Conservation (phyloP, 371 early-diverging fungal species). For the Rhizopus delemar region DNA sequence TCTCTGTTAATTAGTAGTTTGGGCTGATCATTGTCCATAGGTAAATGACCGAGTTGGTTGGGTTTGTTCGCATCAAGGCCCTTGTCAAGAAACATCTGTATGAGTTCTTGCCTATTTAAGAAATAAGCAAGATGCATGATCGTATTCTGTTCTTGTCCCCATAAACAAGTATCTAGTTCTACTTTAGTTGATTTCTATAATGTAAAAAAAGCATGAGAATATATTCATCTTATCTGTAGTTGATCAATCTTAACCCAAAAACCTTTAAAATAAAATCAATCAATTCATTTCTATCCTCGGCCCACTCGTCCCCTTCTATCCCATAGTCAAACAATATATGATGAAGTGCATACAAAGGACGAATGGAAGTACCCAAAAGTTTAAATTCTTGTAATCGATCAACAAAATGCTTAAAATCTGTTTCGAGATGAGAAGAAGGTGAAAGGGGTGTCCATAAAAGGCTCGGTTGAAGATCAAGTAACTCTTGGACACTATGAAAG, state of each 20-base stretch:
- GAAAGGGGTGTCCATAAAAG: slow-evolving; percentile 28
- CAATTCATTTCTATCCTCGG: slow-evolving; percentile 20
- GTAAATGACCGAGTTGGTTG: slow-evolving; percentile 22
- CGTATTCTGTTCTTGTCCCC: slow-evolving; percentile 28
- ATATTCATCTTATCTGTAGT: not conserved
- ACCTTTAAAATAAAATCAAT: slow-evolving; percentile 28
- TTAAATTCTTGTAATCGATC: slow-evolving; percentile 15
- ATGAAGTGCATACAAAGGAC: slow-evolving; percentile 29
- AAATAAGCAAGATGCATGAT: slow-evolving; percentile 27
- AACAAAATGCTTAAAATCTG: slow-evolving; percentile 28
- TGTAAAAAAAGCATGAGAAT: not conserved
- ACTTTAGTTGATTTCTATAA: slow-evolving; percentile 21
- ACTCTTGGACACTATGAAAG: slow-evolving; percentile 17
- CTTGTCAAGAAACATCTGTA: slow-evolving; percentile 16
- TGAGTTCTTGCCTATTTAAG: slow-evolving; percentile 17
- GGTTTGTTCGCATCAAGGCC: slow-evolving; percentile 15
- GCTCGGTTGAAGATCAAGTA: slow-evolving; percentile 18
- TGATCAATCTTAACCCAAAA: not conserved
- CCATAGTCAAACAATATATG: slow-evolving; percentile 28
- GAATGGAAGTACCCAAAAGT: slow-evolving; percentile 20
- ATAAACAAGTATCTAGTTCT: slow-evolving; percentile 24
- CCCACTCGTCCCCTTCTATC: slow-evolving; percentile 27
- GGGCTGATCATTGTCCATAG: slow-evolving; percentile 14
- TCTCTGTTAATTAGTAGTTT: slow-evolving; percentile 20
- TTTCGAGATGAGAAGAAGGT: slow-evolving; percentile 22